Conservation (phyloP, 768 basidiomycete species). For the Pilatotrama ljubarskyi region DNA sequence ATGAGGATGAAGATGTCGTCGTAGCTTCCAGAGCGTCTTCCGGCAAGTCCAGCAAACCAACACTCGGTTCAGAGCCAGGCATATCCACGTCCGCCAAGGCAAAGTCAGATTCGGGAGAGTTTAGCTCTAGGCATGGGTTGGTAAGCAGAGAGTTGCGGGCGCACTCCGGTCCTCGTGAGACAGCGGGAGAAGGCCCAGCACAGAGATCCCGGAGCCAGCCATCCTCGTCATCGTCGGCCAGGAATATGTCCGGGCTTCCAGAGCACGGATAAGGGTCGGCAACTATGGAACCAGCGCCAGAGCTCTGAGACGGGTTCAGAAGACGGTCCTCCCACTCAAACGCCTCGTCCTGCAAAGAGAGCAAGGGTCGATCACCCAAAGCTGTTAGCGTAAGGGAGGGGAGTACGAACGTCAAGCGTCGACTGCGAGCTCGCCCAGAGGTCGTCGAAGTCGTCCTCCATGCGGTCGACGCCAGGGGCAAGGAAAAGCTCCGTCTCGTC, state of each 20-base stretch:
- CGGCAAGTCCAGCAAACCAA: background rate
- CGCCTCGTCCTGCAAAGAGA: background rate
- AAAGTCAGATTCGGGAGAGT: conserved; percentile 1
- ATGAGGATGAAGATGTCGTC: background rate
- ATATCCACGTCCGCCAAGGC: background rate
- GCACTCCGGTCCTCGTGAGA: background rate
- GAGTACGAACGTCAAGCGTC: conserved; percentile 14
- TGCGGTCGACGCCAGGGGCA: background rate
- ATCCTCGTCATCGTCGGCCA: conserved; percentile 12
- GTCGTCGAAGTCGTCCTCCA: conserved; percentile 6
- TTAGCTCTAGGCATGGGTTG: background rate
- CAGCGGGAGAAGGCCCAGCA: background rate
- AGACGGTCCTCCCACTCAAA: background rate
- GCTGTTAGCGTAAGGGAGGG: background rate
- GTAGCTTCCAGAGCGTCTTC: conserved; percentile 1
- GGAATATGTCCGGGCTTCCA: background rate
- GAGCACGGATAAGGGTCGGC: conserved; percentile 1
- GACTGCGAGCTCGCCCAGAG: conserved; percentile 16
- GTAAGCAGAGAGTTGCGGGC: background rate
- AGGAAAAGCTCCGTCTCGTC: background rate
- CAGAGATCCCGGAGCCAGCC: conserved; percentile 1
- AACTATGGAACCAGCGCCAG: background rate
- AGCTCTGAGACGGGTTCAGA: background rate
- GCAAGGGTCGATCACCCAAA: background rate
- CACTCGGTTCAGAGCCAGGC: background rate